A percentile compares a stretch with the other conserved stretches of the same genome.
Evolutionary conservation across 192 early-diverging fungal species (phyloP).

Genomic region (Spizellomyces sp.): DNA sequence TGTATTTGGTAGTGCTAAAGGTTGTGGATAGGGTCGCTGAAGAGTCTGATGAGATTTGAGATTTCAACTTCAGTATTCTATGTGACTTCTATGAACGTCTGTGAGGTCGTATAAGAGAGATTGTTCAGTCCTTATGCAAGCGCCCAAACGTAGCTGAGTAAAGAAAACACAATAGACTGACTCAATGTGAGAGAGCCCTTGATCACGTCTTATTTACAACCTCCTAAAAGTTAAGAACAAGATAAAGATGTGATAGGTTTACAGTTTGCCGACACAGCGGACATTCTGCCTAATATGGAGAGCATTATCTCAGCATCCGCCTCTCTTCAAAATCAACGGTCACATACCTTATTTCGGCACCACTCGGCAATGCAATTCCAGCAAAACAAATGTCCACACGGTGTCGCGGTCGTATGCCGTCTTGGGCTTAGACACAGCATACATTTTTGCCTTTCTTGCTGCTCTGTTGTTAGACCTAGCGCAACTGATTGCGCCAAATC

Average conservation of each 20-base stretch:
- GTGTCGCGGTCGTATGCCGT: conserved; percentile 76
- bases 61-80: too few relatives aligned
- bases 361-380: conserved; percentile 94
- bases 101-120: too few relatives aligned
- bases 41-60: neutral
- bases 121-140: too few relatives aligned
- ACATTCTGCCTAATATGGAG: conserved; percentile 74
- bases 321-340: neutral
- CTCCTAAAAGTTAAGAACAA: conserved; percentile 70
- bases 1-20: conserved; percentile 49
- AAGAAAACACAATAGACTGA: too few relatives aligned
- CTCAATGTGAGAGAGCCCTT: too few relatives aligned
- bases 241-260: conserved; percentile 70
- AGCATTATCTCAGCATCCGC: too few relatives aligned
- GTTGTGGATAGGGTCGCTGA: conserved; percentile 29
- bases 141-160: too few relatives aligned
- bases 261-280: conserved; percentile 88
- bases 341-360: conserved; percentile 79
- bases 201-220: too few relatives aligned
- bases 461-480: neutral
- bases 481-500: too few relatives aligned
- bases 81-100: too few relatives aligned
- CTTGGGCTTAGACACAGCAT: conserved; percentile 83
- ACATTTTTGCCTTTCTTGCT: conserved; percentile 62
- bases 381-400: conserved; percentile 96